Base-by-base conservation (phyloP, 225 moss, liverwort and hornwort species). In the Pleurozium schreberi region DNA sequence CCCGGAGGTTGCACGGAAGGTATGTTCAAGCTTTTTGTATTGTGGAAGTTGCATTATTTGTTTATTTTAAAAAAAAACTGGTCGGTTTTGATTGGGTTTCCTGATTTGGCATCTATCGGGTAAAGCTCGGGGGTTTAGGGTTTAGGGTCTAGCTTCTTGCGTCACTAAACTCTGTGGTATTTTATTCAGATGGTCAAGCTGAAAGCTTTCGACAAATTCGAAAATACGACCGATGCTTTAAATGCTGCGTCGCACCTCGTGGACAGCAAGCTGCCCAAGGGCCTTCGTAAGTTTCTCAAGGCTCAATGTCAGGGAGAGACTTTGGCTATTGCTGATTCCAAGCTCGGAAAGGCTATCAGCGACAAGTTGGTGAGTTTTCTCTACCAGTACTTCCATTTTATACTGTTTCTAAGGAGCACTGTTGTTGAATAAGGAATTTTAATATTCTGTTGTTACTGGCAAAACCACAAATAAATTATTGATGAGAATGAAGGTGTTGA, bases 141-240 rank as follows among this genome's bases (percentile, higher is more conserved):
- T 84, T 50, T 30, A 55, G 84, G 75, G 75, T 58, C 82, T 49
- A 36, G 15, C 22, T 33, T 53, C 12, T 6, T 30, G 5, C 10
- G 2, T 31, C 68, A 15, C 30, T 34, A 1, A 10, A 26, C 27
- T 75, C 8, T 34, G 30, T 59, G 80, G 58, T 86, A n/a, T 75
- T 28, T 13, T 58, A 22, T 65, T 15, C 92, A 95, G 95, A 92
- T 93, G 90, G 98, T 98, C 65, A 95, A 95, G 91, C 84, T 98
- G 91, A 92, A 95, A 85, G 98, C 98, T 4, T 98, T 98, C 78
- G 95, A 94, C n/a, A 98, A 98, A 91, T 98, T 98, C 68, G 95
- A 94, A 30, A 98, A 98, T 30, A 98, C 96, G 11, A 95, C 98
- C 1, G 98, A 98, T 88, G 98, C 97, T 12, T 89, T 96, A 3